These are phyloP conservation scores for Penstemon barbatus DNA, from an alignment of 257 asterid genomes.

Conservation along the genomic window DNA sequence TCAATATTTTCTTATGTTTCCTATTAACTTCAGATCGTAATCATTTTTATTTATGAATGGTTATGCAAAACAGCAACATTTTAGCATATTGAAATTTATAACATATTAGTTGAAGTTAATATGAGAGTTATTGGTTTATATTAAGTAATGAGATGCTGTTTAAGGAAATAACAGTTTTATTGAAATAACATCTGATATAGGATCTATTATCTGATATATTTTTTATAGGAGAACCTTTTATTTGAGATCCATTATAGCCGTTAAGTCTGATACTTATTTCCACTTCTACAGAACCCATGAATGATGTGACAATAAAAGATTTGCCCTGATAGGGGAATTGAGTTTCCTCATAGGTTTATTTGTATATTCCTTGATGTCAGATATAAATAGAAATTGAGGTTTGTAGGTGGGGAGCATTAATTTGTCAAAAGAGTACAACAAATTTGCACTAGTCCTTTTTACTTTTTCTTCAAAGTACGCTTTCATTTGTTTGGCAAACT, in stretches of 20 bases:
- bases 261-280: neutral
- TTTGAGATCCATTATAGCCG: neutral
- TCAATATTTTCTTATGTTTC: too few species aligned
- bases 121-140: neutral
- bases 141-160: neutral
- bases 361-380: slow-evolving; percentile 3
- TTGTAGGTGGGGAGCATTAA: neutral
- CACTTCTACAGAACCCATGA: neutral
- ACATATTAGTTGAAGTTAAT: neutral
- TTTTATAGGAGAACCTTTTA: neutral
- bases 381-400: neutral
- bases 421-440: neutral
- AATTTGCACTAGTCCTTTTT: slow-evolving; percentile 1
- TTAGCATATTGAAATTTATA: neutral
- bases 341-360: neutral
- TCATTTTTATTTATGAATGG: neutral
- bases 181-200: neutral
- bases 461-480: neutral
- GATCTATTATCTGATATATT: neutral
- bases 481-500: slow-evolving; percentile 1
- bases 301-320: neutral
- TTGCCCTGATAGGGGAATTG: neutral
- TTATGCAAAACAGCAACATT: neutral
- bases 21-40: neutral
- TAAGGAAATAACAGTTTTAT: neutral